Conservation (phyloP, 1,284 basidiomycete species). For the Trichosporon ovoides region DNA sequence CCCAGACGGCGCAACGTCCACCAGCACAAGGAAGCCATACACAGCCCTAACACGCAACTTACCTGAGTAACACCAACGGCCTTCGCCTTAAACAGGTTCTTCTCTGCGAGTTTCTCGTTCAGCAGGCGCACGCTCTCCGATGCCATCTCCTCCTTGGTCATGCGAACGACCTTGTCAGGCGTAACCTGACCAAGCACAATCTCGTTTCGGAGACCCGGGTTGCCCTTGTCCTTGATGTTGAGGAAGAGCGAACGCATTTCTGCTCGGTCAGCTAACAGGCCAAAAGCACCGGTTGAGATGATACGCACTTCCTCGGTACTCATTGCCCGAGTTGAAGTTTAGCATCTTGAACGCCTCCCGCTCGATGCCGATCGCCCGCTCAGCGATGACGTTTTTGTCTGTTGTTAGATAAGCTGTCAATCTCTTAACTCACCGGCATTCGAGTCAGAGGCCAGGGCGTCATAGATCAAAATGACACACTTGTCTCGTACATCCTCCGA, state of each 20-base stretch:
- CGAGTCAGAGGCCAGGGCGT: slow-evolving; percentile 78
- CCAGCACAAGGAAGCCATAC: too few species aligned
- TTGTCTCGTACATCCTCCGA: slow-evolving; percentile 64
- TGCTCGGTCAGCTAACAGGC: slow-evolving; percentile 47
- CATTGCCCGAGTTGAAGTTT: slow-evolving; percentile 43
- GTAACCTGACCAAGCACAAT: slow-evolving; percentile 75
- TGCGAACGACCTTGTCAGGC: slow-evolving; percentile 65
- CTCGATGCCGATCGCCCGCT: slow-evolving; percentile 51
- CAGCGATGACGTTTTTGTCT: slow-evolving; percentile 47
- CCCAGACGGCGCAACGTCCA: too few species aligned
- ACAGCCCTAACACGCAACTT: slow-evolving; percentile 4
- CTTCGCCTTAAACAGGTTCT: slow-evolving; percentile 87
- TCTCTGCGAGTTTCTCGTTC: slow-evolving; percentile 73
- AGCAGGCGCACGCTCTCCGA: slow-evolving; percentile 82
- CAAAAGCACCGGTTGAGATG: too few species aligned
- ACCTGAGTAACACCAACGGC: slow-evolving; percentile 75
- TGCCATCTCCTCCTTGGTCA: slow-evolving; percentile 91
- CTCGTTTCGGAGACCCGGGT: slow-evolving; percentile 76
- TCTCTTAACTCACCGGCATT: slow-evolving; percentile 62
- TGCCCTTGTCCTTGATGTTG: slow-evolving; percentile 92
- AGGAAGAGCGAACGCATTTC: slow-evolving; percentile 89
- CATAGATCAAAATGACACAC: slow-evolving; percentile 85
- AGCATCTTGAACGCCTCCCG: slow-evolving; percentile 41
- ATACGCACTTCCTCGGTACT: slow-evolving; percentile 49
- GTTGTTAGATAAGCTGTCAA: slow-evolving; percentile 6